Evolutionary conservation across 768 basidiomycete genomes (phyloP).

Genomic region (Rhodotorula sphaerocarpa): DNA sequence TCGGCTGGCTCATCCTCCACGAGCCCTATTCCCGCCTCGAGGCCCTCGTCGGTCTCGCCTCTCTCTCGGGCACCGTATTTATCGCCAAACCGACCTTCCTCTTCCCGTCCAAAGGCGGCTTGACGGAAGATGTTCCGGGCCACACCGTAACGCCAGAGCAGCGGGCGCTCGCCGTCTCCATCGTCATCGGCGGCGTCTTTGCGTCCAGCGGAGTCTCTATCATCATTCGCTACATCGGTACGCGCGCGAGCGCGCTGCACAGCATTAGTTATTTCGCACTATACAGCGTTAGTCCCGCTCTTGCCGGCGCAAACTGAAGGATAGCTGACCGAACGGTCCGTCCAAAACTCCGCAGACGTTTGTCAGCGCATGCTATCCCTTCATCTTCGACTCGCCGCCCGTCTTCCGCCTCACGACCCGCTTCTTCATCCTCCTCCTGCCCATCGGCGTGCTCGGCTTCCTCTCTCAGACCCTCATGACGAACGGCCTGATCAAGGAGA

Average conservation of each 20-base stretch:
- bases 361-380: conserved; percentile 34
- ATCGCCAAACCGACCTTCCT: conserved; percentile 70
- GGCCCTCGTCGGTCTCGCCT: conserved; percentile 49
- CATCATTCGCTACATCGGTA: conserved; percentile 61
- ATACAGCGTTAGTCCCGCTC: conserved; percentile 47
- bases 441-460: conserved; percentile 47
- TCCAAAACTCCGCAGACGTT: conserved; percentile 11
- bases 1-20: conserved; percentile 31
- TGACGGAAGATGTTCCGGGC: background rate
- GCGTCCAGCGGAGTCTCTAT: conserved; percentile 60
- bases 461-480: conserved; percentile 52
- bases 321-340: too few relatives aligned
- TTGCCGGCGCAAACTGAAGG: too few relatives aligned
- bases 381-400: conserved; percentile 34
- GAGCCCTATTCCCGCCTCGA: conserved; percentile 38
- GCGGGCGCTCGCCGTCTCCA: conserved; percentile 40
- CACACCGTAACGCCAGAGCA: conserved; percentile 12
- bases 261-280: conserved; percentile 59
- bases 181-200: conserved; percentile 59
- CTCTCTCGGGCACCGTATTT: conserved; percentile 66
- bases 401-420: conserved; percentile 37
- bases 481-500: conserved; percentile 58
- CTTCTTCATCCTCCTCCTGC: conserved; percentile 25
- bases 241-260: conserved; percentile 66
- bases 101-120: conserved; percentile 45